Base-by-base conservation (phyloP, 768 basidiomycete species). In the Termitomyces sp. region DNA sequence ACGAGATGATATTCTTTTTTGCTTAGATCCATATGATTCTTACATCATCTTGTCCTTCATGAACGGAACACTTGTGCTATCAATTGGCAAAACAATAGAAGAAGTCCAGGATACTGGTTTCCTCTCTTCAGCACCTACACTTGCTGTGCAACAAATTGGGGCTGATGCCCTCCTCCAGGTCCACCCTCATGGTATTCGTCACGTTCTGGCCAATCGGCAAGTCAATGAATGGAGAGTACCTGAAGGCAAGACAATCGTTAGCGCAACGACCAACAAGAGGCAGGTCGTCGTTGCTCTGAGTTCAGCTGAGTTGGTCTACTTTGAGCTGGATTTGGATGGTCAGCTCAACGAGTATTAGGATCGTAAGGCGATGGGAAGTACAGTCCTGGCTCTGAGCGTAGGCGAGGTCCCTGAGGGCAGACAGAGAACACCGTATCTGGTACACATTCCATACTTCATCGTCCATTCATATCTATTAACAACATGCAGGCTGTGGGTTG, bases 31-130 rank as follows among this genome's bases (percentile, higher is more conserved):
- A 20, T 95, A 85, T 69, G 97, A 98, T 70, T 93, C 95, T 0
- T 99, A 98, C 71, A 98, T 98, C 70, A 92, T 99, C 61, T 83
- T 99, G 1, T 98, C 97, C 0, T 98, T 98, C 76, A 92, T 98
- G 55, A 98, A 98, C 69, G 97, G 96, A 51, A 98, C 97, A 0
- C 84, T 98, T 24, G 95, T 98, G 8, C 80, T 98, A 6, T 95
- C 95, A 3, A 98, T 99, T 63, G 96, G 97, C 30, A 94, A 97
- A 73, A 97, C 93, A 4, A 98, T 99, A 65, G 97, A 98, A 72
- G 97, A 98, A 81, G 95, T 98, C 7, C 93, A 95, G 72, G 95
- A 99, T 67, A 98, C 95, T 0, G 96, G 97, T n/a, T 98, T 99
- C 81, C 79, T 98, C 37, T 97, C 95, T 16, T 94, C 94, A 16